Percentiles rank a stretch among this genome's conserved stretches.
phyloP scores from a whole-genome alignment of 2,329 filamentous ascomycete species.

The Clarireedia homoeocarpa region DNA sequence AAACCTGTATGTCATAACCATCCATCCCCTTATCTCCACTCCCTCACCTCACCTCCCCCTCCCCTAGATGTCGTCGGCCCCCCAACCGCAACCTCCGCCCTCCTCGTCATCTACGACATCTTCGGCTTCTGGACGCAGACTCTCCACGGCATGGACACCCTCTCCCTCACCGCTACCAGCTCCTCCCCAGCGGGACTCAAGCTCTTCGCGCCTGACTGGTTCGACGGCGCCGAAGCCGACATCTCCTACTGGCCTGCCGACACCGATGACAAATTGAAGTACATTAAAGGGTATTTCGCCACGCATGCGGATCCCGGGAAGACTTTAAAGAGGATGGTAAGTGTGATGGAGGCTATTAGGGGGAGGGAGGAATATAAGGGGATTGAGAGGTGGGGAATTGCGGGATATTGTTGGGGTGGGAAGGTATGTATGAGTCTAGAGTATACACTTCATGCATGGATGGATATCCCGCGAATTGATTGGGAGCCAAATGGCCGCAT shows the following conservation, averaged over 20 bases:
- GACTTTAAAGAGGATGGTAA: conserved; percentile 10
- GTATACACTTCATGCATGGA: too few species aligned
- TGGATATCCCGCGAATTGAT: too few species aligned
- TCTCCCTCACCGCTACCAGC: conserved; percentile 35
- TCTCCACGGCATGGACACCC: conserved; percentile 58
- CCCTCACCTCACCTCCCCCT: neutral
- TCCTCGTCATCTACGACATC: conserved; percentile 57
- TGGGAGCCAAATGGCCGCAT: too few species aligned
- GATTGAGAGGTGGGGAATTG: conserved; percentile 21
- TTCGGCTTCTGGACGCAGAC: conserved; percentile 64
- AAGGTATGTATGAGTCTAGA: conserved; percentile 33
- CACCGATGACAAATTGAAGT: conserved; percentile 13
- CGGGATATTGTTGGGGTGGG: conserved; percentile 59
- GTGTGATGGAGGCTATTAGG: conserved; percentile 11
- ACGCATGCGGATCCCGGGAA: conserved; percentile 10
- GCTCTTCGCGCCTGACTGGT: conserved; percentile 87
- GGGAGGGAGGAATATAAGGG: neutral
- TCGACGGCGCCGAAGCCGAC: conserved; percentile 47
- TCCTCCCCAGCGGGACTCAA: conserved; percentile 49
- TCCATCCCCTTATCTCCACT: neutral
- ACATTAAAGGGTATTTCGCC: conserved; percentile 20
- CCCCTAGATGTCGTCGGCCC: conserved; percentile 38
- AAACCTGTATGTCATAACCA: neutral
- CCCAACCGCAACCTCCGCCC: conserved; percentile 42
- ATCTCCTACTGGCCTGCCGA: conserved; percentile 14